Base-by-base conservation (phyloP, 2,329 filamentous ascomycete species). In the Paracamarosporium sp. region DNA sequence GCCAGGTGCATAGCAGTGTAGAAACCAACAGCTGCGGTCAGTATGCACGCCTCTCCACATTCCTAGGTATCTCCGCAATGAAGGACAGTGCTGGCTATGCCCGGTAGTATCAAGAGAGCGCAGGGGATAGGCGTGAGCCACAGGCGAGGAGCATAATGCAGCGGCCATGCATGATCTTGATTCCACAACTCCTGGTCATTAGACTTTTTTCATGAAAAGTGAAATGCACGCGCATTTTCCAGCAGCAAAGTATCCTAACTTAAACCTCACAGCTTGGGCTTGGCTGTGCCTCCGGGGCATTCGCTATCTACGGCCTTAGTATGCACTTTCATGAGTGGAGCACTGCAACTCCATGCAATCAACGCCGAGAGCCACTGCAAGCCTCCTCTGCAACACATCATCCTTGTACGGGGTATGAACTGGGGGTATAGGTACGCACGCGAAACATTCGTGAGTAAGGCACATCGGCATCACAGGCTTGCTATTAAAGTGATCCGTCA, bases 311-410 rank as follows among this genome's bases (percentile, higher is more conserved):
- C 35, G n/a, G 35, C 24, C n/a, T 46, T 46, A 46, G 43, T 48
- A 48, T 48, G n/a, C 45, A 24, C 45, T 28, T 48, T 48, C 15
- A 48, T 35, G 17, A 17, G 35, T 48, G 22, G n/a, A 48, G 45
- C 28, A 48, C 28, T 48, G 45, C 28, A 48, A 48, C 31, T 48
- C 45, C n/a, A 24, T 33, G n/a, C n/a, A 48, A 36, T 48, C n/a
- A 48, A 48, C 22, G 15, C 45, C n/a, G 17, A 48, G 28, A 48
- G 43, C 43, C 24, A 46, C 43, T 44, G 13, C 13, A 46, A 46
- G 43, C 43, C 43, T 46, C 13, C 30, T 46, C 38, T 24, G 5
- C 24, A 41, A 41, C 20, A 22, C 17, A 41, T 41, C 13, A 41
- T 17, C 17, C 38, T 41, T 41, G 24, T 41, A 24, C 13, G 13